phyloP scores from a whole-genome alignment of 805 yeast genomes.

The Candida dajiaensis region DNA sequence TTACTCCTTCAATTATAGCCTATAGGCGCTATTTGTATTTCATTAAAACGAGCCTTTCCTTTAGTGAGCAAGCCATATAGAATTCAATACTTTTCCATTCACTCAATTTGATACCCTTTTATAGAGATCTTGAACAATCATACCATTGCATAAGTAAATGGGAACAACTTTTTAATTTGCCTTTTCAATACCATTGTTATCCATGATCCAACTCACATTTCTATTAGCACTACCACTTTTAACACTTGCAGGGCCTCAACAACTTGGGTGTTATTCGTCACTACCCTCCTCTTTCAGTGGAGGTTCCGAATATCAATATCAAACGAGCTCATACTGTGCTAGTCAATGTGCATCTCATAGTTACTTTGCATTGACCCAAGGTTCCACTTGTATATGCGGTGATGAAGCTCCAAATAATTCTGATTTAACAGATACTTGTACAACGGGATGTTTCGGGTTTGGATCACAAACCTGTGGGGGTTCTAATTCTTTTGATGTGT shows the following conservation, averaged over 20 bases:
- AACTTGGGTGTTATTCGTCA: conserved; percentile 15
- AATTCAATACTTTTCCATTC: too few relatives aligned
- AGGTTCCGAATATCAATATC: conserved; percentile 39
- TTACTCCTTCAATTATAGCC: too few relatives aligned
- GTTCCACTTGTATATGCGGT: conserved; percentile 58
- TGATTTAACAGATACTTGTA: conserved; percentile 28
- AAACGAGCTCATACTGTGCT: conserved; percentile 46
- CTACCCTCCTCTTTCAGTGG: conserved; percentile 16
- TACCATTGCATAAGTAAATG: too few relatives aligned
- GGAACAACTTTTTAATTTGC: too few relatives aligned
- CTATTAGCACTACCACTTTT: neutral
- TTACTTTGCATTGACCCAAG: conserved; percentile 41
- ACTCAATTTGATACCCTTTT: too few relatives aligned
- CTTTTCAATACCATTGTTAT: neutral
- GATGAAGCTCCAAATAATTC: conserved; percentile 33
- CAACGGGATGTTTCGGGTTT: conserved; percentile 50
- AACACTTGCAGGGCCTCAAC: neutral
- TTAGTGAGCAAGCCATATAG: too few relatives aligned
- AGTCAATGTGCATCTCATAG: conserved; percentile 35
- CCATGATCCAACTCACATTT: neutral
- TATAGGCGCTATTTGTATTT: too few relatives aligned
- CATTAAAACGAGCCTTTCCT: too few relatives aligned
- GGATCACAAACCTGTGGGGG: conserved; percentile 60
- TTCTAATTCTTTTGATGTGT: conserved; percentile 40
- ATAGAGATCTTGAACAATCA: too few relatives aligned